These are phyloP conservation scores for Fonsecaea pedrosoi DNA, from an alignment of 2,329 filamentous ascomycete genomes.

Conservation along the genomic window DNA sequence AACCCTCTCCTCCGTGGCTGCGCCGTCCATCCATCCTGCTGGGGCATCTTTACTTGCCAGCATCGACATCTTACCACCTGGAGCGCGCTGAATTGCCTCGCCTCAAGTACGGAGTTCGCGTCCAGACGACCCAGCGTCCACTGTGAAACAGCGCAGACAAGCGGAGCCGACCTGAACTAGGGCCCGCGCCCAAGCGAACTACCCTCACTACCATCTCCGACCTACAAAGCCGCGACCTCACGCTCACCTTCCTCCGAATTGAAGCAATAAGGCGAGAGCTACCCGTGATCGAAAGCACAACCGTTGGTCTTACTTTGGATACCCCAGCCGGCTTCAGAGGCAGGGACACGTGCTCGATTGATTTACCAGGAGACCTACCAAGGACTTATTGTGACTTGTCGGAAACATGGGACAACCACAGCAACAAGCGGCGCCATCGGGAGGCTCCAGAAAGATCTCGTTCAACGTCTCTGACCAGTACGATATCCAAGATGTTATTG, in stretches of 20 bases:
- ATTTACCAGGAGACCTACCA: not conserved
- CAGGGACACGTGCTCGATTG: conserved; percentile 1
- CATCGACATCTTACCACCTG: not conserved
- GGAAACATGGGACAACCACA: conserved; percentile 52
- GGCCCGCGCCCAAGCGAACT: not conserved
- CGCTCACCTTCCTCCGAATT: not conserved
- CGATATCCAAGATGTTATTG: conserved; percentile 98
- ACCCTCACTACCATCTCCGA: not conserved
- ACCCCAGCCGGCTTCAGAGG: not conserved
- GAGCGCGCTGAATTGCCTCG: not conserved
- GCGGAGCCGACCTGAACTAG: not conserved
- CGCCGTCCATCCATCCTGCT: not conserved
- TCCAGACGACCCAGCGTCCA: not conserved
- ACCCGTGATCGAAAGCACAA: not conserved
- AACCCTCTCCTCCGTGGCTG: conserved; percentile 6
- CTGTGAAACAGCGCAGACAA: conserved; percentile 12
- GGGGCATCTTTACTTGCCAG: not conserved
- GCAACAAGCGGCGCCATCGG: conserved; percentile 57
- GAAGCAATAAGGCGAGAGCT: not conserved
- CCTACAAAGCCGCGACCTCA: not conserved
- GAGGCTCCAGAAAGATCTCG: conserved; percentile 85
- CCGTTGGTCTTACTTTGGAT: conserved; percentile 3
- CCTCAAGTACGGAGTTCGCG: not conserved
- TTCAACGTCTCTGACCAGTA: conserved; percentile 99
- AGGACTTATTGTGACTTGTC: not conserved